Conservation (phyloP, 257 asterid genomes). For the Cordia subcordata region DNA sequence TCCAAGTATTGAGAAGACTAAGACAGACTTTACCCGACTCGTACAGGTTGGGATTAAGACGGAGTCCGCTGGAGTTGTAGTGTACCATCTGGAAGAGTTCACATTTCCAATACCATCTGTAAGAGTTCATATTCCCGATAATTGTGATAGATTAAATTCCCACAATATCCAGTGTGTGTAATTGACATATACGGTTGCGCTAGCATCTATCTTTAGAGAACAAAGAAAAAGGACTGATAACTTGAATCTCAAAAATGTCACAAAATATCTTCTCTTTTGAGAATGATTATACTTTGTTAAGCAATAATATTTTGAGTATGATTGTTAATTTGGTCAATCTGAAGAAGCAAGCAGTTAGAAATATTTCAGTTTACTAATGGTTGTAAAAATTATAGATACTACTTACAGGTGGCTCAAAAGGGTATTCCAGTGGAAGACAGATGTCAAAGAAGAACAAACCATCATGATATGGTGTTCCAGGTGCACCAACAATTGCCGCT, state of each 20-base stretch:
- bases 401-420: conserved; percentile 91
- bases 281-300: background rate
- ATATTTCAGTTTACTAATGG: too few relatives aligned
- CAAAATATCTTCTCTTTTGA: too few relatives aligned
- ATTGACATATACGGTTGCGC: background rate
- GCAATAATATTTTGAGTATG: background rate
- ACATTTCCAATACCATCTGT: conserved; percentile 58
- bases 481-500: conserved; percentile 72
- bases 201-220: too few relatives aligned
- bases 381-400: too few relatives aligned
- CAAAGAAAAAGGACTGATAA: too few relatives aligned
- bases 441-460: conserved; percentile 87
- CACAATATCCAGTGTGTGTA: background rate
- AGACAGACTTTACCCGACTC: conserved; percentile 89
- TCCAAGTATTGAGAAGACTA: conserved; percentile 89
- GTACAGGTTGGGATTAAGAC: conserved; percentile 85
- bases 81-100: conserved; percentile 63
- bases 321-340: background rate
- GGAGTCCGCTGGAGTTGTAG: conserved; percentile 90
- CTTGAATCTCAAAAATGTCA: too few relatives aligned
- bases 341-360: background rate
- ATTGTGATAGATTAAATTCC: background rate
- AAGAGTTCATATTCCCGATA: conserved; percentile 12
- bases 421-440: conserved; percentile 76
- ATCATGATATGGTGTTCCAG: conserved; percentile 95